phyloP scores from a whole-genome alignment of 768 basidiomycete species.

The Boletus insuetus region DNA sequence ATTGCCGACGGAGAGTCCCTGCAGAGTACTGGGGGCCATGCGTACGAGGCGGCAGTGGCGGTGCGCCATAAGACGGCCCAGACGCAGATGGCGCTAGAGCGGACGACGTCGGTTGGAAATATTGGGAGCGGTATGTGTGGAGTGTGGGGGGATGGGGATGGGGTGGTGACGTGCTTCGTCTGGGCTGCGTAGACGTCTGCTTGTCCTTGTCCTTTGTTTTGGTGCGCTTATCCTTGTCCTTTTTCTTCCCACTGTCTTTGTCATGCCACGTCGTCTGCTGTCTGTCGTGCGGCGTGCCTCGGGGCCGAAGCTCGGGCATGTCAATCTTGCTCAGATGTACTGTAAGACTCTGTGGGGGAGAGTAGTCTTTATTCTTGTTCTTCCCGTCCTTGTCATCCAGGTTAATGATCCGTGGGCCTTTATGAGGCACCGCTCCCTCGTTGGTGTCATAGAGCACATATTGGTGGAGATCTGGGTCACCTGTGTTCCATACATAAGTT shows the following conservation, averaged over 20 bases:
- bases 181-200: neutral
- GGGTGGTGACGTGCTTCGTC: constrained; percentile 8
- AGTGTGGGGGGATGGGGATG: constrained; percentile 1
- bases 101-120: constrained; percentile 24
- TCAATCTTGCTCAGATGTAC: constrained; percentile 84
- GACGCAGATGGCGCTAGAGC: constrained; percentile 30
- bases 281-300: neutral
- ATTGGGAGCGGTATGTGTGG: constrained; percentile 22
- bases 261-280: neutral
- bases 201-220: constrained; percentile 32
- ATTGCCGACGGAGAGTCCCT: constrained; percentile 11
- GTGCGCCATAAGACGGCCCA: neutral
- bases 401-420: constrained; percentile 66
- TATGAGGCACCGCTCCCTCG: constrained; percentile 31
- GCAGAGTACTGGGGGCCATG: neutral
- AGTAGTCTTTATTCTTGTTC: constrained; percentile 47
- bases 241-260: constrained; percentile 6
- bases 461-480: constrained; percentile 65
- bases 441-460: constrained; percentile 71
- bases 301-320: constrained; percentile 69
- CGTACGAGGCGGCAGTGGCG: constrained; percentile 6
- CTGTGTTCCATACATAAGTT: constrained; percentile 38
- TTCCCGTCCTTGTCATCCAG: constrained; percentile 48
- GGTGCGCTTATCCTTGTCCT: constrained; percentile 16
- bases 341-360: constrained; percentile 63